Conservation (phyloP, 768 basidiomycete genomes). For the Leccinellum albellum region DNA sequence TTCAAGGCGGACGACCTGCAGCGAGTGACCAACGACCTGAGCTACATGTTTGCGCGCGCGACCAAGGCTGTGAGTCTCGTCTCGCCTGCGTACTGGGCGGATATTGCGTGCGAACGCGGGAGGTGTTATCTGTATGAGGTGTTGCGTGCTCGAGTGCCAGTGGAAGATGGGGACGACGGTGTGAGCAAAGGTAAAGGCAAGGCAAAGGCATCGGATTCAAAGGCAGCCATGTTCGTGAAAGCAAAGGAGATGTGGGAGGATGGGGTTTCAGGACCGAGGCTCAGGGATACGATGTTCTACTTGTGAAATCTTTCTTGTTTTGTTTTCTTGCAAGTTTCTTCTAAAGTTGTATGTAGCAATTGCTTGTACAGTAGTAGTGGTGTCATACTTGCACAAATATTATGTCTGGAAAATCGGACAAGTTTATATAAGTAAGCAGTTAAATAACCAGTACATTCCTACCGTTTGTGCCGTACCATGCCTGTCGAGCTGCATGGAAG, state of each 20-base stretch:
- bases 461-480: too few species aligned
- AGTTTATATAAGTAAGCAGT: too few species aligned
- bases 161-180: neutral
- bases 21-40: conserved; percentile 46
- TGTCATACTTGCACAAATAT: too few species aligned
- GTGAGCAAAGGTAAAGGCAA: conserved; percentile 23
- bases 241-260: conserved; percentile 52
- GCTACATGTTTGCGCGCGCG: conserved; percentile 57
- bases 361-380: too few species aligned
- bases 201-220: conserved; percentile 31
- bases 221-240: conserved; percentile 49
- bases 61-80: conserved; percentile 44
- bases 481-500: neutral
- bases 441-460: too few species aligned
- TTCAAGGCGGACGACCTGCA: conserved; percentile 50
- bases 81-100: conserved; percentile 40
- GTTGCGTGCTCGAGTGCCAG: conserved; percentile 29
- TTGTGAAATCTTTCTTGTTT: too few species aligned
- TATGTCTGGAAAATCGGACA: too few species aligned
- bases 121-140: conserved; percentile 48
- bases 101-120: conserved; percentile 51
- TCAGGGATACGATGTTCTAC: conserved; percentile 75
- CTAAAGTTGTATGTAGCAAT: too few species aligned
- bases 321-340: too few species aligned
- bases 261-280: conserved; percentile 45